Base-by-base conservation (phyloP, 768 basidiomycete genomes). In the Hebeloma cylindrosporum region DNA sequence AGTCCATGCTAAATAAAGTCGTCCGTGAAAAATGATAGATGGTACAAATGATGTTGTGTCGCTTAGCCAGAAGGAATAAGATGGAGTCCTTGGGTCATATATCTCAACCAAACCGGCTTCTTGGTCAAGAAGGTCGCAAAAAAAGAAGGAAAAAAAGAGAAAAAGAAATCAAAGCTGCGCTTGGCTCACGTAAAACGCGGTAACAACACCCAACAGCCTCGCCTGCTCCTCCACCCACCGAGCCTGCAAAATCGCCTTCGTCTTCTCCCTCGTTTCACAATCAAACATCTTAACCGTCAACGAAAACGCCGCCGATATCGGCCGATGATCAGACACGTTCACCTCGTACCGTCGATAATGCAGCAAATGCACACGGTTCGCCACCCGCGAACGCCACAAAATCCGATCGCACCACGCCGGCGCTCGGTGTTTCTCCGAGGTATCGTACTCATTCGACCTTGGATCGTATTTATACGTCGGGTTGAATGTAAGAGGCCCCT, bases 321-420 rank as follows among this genome's bases (percentile, higher is more conserved):
- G 92, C 5, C 89, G 76, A 65, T 96, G 94, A 66, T 97, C 93
- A 7, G 88, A 90, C 4, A 94, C 82, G 52, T 91, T 88, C 40
- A 75, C 78, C 64, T 96, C 93, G 63, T 90, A 94, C 14, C 95
- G 74, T 31, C 64, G 64, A 64, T 99, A 96, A 56, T 81, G 80
- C 53, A 89, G 48, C 59, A 80, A 75, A 42, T 69, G 60, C 21
- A 95, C 82, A 6, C 89, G 73, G 9, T 62, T 66, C 10, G 72
- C 70, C 11, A 74, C 78, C 11, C 71, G 71, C 30, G 79, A 70
- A 3, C 83, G 80, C 81, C 85, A 95, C 30, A 98, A 68, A 16
- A 99, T 80, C 4, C 95, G 84, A 62, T 99, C 95, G 61, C 95
- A 99, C 93, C 94, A 99, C 2, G 95, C 93, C 3, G 95, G 95